These are phyloP conservation scores for Starmerella bacillaris DNA, from an alignment of 805 yeast species.

Conservation along the genomic window DNA sequence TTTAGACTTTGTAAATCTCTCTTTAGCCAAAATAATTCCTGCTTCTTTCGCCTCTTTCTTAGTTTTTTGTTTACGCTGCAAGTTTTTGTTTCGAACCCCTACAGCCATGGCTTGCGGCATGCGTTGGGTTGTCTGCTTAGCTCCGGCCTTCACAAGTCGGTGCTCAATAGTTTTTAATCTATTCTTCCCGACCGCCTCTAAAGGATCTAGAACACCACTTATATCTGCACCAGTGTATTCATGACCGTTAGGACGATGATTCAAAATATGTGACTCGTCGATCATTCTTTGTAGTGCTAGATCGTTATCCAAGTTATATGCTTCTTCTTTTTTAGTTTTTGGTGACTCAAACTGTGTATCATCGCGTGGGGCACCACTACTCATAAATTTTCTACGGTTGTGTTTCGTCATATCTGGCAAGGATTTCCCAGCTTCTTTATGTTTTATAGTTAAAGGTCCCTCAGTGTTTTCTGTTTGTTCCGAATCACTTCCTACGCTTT, in stretches of 20 bases:
- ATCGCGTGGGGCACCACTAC: conserved; percentile 21
- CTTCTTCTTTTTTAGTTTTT: conserved; percentile 21
- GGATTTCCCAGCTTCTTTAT: conserved; percentile 18
- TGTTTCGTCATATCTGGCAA: conserved; percentile 9
- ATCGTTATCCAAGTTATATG: conserved; percentile 44
- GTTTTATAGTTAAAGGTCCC: conserved; percentile 22
- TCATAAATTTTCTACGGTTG: conserved; percentile 17
- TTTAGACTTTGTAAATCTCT: conserved; percentile 28
- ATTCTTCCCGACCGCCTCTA: conserved; percentile 25
- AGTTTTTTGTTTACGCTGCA: conserved; percentile 30
- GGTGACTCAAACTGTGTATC: conserved; percentile 6
- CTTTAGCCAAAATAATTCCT: conserved; percentile 65
- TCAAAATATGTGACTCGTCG: conserved; percentile 47
- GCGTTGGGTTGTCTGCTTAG: conserved; percentile 35
- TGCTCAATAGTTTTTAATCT: conserved; percentile 24
- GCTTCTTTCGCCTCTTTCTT: conserved; percentile 75
- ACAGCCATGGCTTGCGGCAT: conserved; percentile 82
- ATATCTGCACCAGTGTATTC: conserved; percentile 23
- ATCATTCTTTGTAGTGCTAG: conserved; percentile 48
- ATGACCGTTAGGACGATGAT: conserved; percentile 18
- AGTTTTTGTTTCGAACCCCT: conserved; percentile 53
- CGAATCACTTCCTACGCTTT: conserved; percentile 1
- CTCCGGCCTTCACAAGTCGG: conserved; percentile 23
- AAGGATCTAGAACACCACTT: conserved; percentile 19
- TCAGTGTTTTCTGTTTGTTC: conserved; percentile 7